Evolutionary conservation across 177 flowering plant species (phyloP), one percentile per base, ranked within the genome.

Genomic region (Vitis hybrid): DNA sequence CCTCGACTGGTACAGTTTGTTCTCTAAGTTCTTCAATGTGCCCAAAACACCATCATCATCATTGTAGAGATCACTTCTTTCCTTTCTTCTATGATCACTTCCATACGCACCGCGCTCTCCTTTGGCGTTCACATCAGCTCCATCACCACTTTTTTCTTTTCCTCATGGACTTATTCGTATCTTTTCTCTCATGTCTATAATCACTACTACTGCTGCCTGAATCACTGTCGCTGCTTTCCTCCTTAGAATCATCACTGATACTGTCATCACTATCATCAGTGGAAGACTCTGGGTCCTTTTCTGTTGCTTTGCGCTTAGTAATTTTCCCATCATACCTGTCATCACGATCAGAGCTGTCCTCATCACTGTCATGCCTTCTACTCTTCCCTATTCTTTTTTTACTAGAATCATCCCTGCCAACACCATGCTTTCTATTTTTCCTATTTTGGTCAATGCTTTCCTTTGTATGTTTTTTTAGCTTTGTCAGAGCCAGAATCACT

Each of bases 311-410:
- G 4, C 10, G 29, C 15, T 63, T 53, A 1, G 55, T 48, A 66
- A 56, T 67, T 53, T 15, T 74, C 54, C 34, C 58, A 34, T 65
- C 74, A 73, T 59, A 58, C 2, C 52, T 54, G 15, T 53, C 50
- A 66, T 77, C 79, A 57, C 3, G 34, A 50, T 77, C 79, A 57
- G 74, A 75, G 11, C 73, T 81, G 59, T 68, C 77, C 45, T 79
- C 81, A 64, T 70, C 81, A 63, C 73, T 56, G 66, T 83, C 84
- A 70, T 81, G 83, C 71, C 80, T 83, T 71, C 75, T 76, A 15
- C 56, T 65, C 65, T 56, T 70, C 52, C 70, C 58, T 48, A 8
- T 13, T 16, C 67, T 59, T n/a, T 61, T 59, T 50, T 62, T 61
- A 29, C 52, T 58, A 67, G 68, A 73, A 56, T 74, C 70, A 72